Evolutionary conservation across 1,284 basidiomycete genomes (phyloP).

Genomic region (Cryptococcus sp.): DNA sequence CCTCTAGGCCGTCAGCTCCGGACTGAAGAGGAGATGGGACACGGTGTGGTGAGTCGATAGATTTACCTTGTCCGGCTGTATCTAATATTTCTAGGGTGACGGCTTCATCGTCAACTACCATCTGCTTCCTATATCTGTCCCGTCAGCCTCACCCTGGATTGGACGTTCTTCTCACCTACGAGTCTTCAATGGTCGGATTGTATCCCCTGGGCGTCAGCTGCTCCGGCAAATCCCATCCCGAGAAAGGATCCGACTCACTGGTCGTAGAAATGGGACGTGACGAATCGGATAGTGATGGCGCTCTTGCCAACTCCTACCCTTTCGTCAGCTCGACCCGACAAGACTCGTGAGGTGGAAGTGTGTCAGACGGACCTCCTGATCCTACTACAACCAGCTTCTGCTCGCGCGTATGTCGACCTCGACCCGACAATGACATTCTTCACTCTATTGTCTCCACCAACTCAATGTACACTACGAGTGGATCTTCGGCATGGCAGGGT

Average conservation of each 20-base stretch:
- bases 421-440: background rate
- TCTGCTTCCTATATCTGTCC: slow-evolving; percentile 47
- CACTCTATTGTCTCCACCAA: too few relatives aligned
- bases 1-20: slow-evolving; percentile 18
- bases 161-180: slow-evolving; percentile 13
- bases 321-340: background rate
- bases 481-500: too few relatives aligned
- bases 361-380: slow-evolving; percentile 4
- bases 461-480: too few relatives aligned
- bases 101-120: slow-evolving; percentile 54
- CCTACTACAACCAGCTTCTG: slow-evolving; percentile 7
- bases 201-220: slow-evolving; percentile 36
- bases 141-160: too few relatives aligned
- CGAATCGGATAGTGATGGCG: slow-evolving; percentile 54
- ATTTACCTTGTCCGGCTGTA: slow-evolving; percentile 51
- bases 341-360: background rate
- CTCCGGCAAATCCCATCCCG: background rate
- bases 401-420: background rate
- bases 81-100: slow-evolving; percentile 55
- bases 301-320: slow-evolving; percentile 50
- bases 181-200: slow-evolving; percentile 54
- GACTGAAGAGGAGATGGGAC: background rate
- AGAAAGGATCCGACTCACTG: slow-evolving; percentile 37
- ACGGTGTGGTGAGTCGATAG: background rate
- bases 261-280: slow-evolving; percentile 49